Base-by-base conservation (phyloP, 2,329 filamentous ascomycete species). In the Paracoccidioides brasiliensis region DNA sequence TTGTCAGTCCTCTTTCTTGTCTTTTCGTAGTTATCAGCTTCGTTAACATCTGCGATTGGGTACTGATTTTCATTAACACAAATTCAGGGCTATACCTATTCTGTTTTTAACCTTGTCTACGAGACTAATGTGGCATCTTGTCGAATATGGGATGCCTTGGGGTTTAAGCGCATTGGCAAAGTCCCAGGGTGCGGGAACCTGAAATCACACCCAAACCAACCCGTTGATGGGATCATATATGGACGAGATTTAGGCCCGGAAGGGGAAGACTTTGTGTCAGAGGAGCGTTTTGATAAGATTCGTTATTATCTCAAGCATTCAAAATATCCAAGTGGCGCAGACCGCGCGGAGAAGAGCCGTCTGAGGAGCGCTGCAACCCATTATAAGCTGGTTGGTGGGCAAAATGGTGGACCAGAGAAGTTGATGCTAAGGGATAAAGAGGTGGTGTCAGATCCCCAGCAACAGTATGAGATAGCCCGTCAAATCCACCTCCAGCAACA, bases 261-360 rank as follows among this genome's bases (percentile, higher is more conserved):
- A 64, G 80, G 80, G 64, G 88, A 93, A 68, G 88, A 93, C 69
- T 84, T 88, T 69, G 85, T 91, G 64, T 90, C 86, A 70, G 90
- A 96, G 76, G 90, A 96, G 75, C 88, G 93, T 63, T 97, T 97
- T 77, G 91, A 96, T 77, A 96, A 96, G 78, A 97, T 97, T 69
- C 86, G 90, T 67, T 97, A 88, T 77, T 97, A 97, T 73, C 83
- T 97, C 67, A 94, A 95, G 73, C 89, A 90, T 70, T 86, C 85
- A 67, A 89, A 90, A 70, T 97, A 98, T 70, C 93, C 93, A 57
- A 84, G 85, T 64, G 91, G 90, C 59, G 90, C 91, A 67, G 90
- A 96, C 76, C 83, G 91, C 57, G 90, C 90, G 56, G 93, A 97
- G 72, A 97, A 97, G 80, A 91, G 86, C 73, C 86, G 91, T 64